Evolutionary conservation across 768 basidiomycete species (phyloP).

Genomic region (Leccinum uliginosum): DNA sequence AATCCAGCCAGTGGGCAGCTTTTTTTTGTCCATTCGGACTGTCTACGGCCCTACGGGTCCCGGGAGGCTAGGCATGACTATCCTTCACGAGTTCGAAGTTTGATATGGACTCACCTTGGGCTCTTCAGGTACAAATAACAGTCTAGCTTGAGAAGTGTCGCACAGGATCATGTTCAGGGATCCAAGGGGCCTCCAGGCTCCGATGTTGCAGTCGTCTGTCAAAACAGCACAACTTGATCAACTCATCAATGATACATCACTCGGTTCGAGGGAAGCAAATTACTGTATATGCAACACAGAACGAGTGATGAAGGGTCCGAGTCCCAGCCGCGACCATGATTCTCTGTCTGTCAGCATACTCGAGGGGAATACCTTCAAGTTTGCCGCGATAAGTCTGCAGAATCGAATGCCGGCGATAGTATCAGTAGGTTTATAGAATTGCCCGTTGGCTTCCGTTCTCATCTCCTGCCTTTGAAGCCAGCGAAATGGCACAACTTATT

Average conservation of each 20-base stretch:
- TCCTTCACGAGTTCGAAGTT: neutral
- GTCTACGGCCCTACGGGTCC: too few relatives aligned
- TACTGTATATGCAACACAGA: neutral
- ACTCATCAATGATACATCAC: neutral
- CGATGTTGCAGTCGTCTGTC: neutral
- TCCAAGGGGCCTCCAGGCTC: too few relatives aligned
- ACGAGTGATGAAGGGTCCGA: neutral
- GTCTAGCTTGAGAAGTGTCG: neutral
- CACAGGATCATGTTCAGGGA: too few relatives aligned
- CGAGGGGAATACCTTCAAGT: conserved; percentile 79
- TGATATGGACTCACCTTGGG: neutral
- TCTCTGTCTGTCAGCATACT: conserved; percentile 51
- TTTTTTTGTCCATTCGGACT: neutral
- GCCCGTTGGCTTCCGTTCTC: neutral
- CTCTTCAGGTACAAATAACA: neutral
- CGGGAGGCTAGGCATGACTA: neutral
- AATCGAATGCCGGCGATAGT: conserved; percentile 85
- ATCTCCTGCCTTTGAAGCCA: conserved; percentile 14
- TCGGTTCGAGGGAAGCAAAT: neutral
- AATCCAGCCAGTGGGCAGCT: conserved; percentile 42
- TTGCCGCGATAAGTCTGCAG: conserved; percentile 82
- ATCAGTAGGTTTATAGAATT: conserved; percentile 14
- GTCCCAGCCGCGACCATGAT: too few relatives aligned
- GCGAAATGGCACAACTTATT: conserved; percentile 58
- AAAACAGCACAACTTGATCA: neutral